Conservation (phyloP, 2,329 filamentous ascomycete genomes). For the Hawksworthiomyces lignivorus region DNA sequence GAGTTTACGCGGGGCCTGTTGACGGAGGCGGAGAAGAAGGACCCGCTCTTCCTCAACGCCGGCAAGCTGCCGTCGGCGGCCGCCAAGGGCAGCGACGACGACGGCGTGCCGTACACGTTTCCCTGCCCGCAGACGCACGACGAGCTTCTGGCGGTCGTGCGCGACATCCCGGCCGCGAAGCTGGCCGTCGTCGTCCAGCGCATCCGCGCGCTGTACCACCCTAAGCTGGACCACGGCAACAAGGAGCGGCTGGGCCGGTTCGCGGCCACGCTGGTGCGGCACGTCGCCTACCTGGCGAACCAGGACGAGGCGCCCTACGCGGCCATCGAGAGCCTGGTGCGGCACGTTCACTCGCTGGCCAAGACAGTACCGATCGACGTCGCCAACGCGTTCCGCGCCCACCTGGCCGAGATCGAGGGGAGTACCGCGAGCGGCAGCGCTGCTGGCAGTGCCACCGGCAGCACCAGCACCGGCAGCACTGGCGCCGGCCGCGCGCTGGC, state of each 20-base stretch:
- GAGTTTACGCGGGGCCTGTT: slow-evolving; percentile 67
- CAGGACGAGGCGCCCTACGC: slow-evolving; percentile 17
- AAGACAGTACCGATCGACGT: slow-evolving; percentile 78
- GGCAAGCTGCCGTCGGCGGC: slow-evolving; percentile 4
- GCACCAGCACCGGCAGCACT: background rate
- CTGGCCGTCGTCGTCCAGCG: slow-evolving; percentile 76
- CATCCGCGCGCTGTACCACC: slow-evolving; percentile 86
- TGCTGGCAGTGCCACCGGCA: background rate
- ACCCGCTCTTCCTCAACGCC: slow-evolving; percentile 44
- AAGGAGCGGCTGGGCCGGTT: slow-evolving; percentile 72
- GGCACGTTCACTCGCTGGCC: slow-evolving; percentile 87
- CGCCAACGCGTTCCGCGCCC: slow-evolving; percentile 66
- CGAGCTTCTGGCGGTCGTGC: slow-evolving; percentile 62
- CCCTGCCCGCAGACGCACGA: slow-evolving; percentile 71
- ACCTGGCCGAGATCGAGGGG: slow-evolving; percentile 50
- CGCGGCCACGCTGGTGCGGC: slow-evolving; percentile 56
- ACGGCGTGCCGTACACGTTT: slow-evolving; percentile 73
- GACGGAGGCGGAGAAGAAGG: slow-evolving; percentile 47
- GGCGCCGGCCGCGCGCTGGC: slow-evolving; percentile 37
- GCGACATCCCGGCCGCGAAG: slow-evolving; percentile 53
- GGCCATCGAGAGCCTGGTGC: slow-evolving; percentile 61
- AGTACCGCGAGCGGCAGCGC: too few relatives aligned
- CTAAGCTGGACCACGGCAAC: slow-evolving; percentile 76
- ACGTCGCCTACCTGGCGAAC: slow-evolving; percentile 44
- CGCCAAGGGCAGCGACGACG: slow-evolving; percentile 30